phyloP scores from a whole-genome alignment of 148 eudicot genomes.

The Oxyria digyna region DNA sequence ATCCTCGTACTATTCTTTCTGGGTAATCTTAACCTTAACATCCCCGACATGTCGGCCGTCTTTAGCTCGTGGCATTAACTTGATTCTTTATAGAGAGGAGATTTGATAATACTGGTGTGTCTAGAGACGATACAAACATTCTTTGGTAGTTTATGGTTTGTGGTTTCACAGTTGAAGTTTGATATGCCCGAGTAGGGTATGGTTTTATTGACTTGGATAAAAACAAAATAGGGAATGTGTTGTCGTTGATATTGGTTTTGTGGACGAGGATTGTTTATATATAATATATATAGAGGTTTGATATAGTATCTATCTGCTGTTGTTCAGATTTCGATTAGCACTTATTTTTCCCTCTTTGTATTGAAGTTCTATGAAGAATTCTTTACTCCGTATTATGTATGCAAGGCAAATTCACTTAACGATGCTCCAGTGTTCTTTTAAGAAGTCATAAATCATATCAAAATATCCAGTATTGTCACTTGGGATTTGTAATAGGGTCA shows the following conservation, averaged over 20 bases:
- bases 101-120: not conserved
- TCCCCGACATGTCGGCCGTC: conserved; percentile 18
- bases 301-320: not conserved
- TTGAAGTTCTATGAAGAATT: too few species aligned
- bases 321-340: too few species aligned
- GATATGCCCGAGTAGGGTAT: not conserved
- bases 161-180: not conserved
- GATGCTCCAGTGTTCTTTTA: too few species aligned
- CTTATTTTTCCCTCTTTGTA: too few species aligned
- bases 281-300: not conserved
- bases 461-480: too few species aligned
- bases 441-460: too few species aligned
- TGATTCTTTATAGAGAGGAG: conserved; percentile 2
- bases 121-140: conserved; percentile 2
- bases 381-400: too few species aligned
- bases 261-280: conserved; percentile 2
- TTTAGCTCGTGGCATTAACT: conserved; percentile 17
- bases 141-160: not conserved
- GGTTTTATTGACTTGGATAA: not conserved
- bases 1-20: conserved; percentile 43
- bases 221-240: not conserved
- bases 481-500: too few species aligned
- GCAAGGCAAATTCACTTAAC: too few species aligned
- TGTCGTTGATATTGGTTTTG: not conserved
- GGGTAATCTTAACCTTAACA: conserved; percentile 32